Evolutionary conservation across 2,329 filamentous ascomycete species (phyloP), one percentile per base, ranked within the genome.

Genomic region (Aspergillus sp.): DNA sequence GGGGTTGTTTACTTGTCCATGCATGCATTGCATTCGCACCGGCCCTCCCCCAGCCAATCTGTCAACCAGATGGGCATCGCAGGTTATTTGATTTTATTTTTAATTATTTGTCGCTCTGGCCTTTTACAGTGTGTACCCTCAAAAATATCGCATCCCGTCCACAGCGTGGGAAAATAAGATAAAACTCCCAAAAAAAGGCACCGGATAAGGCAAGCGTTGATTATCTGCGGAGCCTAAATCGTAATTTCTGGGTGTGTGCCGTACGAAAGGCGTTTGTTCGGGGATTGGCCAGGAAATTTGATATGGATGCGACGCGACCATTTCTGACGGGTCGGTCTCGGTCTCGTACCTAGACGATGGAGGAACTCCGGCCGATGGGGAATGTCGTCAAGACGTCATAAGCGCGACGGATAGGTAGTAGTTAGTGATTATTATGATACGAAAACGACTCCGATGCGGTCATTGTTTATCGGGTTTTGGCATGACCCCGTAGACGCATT

Each of bases 1-100:
- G 20, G 47, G 47, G 49, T 36, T 5, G 57, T 49, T 42, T 51
- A 26, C 47, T 24, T 47, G 49, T 24, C 55, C 57, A 58, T 56
- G 58, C 54, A 59, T 63, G 58, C 58, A 55, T 54, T 36, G 54
- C 55, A 57, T 53, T 54, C 26, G 29, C 45, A 47, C 45, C 45
- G 22, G 45, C 45, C 45, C 45, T 47, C 45, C 45, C 45, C 45
- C 45, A 24, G 36, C 47, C 56, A 56, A 56, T 31, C 59, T 63
- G 55, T 56, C 58, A 60, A 60, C 45, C 49, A 47, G 46, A 58
- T 59, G 57, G 55, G 49, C 57, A 31, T 59, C 57, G 57, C 51
- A 52, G 57, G 49, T 47, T 36, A 3, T 42, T 42, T 42, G 4
- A n/a, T 42, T 42, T 42, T 9, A 29, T 29, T 29, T 29, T 29